Percentiles rank a stretch among this genome's conserved stretches.
Conservation (phyloP, 768 basidiomycete species). For the Cantharellus cinnabarinus region DNA sequence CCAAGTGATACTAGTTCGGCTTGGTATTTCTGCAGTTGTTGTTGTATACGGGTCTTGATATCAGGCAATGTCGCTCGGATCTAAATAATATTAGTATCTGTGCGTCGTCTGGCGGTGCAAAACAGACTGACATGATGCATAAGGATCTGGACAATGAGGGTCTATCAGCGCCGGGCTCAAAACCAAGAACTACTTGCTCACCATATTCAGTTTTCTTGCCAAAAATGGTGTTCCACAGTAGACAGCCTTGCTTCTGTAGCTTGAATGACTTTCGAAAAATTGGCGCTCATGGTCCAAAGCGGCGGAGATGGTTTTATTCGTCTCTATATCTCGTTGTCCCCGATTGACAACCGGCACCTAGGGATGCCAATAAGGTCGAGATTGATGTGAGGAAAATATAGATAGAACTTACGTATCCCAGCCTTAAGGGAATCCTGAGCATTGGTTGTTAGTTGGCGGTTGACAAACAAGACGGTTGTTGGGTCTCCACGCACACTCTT, state of each 20-base stretch:
- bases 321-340: conserved; percentile 92
- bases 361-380: neutral
- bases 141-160: conserved; percentile 41
- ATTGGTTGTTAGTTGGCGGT: neutral
- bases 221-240: conserved; percentile 96
- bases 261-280: conserved; percentile 87
- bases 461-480: neutral
- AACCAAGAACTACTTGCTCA: conserved; percentile 17
- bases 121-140: conserved; percentile 55
- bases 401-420: conserved; percentile 40
- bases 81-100: neutral
- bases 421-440: conserved; percentile 56
- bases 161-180: neutral
- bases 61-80: conserved; percentile 95
- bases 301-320: conserved; percentile 57
- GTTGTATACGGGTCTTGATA: conserved; percentile 88
- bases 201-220: conserved; percentile 86
- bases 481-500: conserved; percentile 29
- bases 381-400: neutral
- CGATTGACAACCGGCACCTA: conserved; percentile 91
- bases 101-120: neutral
- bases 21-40: conserved; percentile 75
- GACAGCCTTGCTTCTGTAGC: conserved; percentile 83
- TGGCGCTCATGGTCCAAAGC: conserved; percentile 80
- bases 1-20: conserved; percentile 69